A percentile compares a stretch with the other conserved stretches of the same genome.
Evolutionary conservation across 2,329 filamentous ascomycete species (phyloP).

Genomic region (Juglanconis sp.): DNA sequence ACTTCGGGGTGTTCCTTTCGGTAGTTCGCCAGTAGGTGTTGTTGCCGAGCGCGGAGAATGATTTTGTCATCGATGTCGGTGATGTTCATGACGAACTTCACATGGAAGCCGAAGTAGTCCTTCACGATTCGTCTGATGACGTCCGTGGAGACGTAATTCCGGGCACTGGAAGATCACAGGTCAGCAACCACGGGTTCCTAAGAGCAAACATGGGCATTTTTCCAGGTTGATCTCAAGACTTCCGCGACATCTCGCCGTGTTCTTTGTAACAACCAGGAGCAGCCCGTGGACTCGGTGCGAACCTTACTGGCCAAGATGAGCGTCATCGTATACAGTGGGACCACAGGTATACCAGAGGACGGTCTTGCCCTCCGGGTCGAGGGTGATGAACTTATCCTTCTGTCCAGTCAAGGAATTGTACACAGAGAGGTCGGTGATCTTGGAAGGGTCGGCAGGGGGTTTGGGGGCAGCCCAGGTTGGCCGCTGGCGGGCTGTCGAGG

Average conservation of each 20-base stretch:
- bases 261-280: no score
- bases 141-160: conserved; percentile 89
- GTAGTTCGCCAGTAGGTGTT: conserved; percentile 57
- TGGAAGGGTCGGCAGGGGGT: conserved; percentile 3
- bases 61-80: conserved; percentile 78
- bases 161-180: conserved; percentile 37
- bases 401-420: conserved; percentile 17
- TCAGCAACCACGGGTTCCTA: background rate
- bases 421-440: conserved; percentile 10
- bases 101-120: conserved; percentile 78
- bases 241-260: no score
- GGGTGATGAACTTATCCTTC: conserved; percentile 17
- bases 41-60: conserved; percentile 57
- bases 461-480: conserved; percentile 17
- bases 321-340: conserved; percentile 80
- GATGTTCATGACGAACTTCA: conserved; percentile 91
- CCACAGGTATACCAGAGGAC: conserved; percentile 89
- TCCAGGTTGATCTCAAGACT: no score
- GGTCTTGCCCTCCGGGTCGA: conserved; percentile 57
- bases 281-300: no score
- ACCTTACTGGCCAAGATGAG: conserved; percentile 64
- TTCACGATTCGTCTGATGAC: conserved; percentile 79
- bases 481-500: background rate
- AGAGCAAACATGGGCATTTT: background rate
- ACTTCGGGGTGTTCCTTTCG: conserved; percentile 49